Evolutionary conservation across 2,329 filamentous ascomycete species (phyloP), one percentile per base, ranked within the genome.

Genomic region (Davidsoniella neocaledoniae): DNA sequence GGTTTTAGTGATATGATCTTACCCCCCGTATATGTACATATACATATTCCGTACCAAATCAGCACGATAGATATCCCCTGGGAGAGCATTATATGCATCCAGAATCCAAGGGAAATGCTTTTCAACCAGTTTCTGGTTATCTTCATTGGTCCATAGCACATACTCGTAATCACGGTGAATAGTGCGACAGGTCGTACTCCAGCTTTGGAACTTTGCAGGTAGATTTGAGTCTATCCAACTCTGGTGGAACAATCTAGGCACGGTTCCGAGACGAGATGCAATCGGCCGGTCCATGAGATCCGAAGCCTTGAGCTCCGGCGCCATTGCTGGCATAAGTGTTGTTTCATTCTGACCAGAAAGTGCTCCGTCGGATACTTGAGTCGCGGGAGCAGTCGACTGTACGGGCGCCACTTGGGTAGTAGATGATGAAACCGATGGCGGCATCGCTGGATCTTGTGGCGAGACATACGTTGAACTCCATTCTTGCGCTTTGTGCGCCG

Each of bases 241-340:
- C 52, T 60, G 58, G 47, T 60, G 58, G 16, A 60, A 56, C 4
- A 59, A 51, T 46, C 53, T 56, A 78, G 83, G 17, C 3, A 53
- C 45, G 5, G 52, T 48, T 5, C 52, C 52, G 3, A 53, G 43
- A 5, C 52, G 48, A 6, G 48, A 48, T 5, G 52, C 29, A 19
- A 51, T 49, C 5, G 52, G 52, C 5, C 52, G 44, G 17, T 44
- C 19, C 36, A 53, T 40, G 14, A 53, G 41, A 6, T 53, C 48
- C 2, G 45, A 47, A 16, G 52, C 48, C 17, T 23, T 48, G 7
- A 53, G 14, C n/a, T 43, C 29, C 4, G 33, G 48, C 2, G 52
- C 52, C 23, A 53, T 10, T 16, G n/a, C 37, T 14, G 33, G n/a
- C 9, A 12, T 9, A 14, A 12, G 16, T 8, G 12, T 21, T 10